A percentile compares a stretch with the other conserved stretches of the same genome.
phyloP scores from a whole-genome alignment of 2,329 filamentous ascomycete species.

The Ophiocordyceps robertsii region DNA sequence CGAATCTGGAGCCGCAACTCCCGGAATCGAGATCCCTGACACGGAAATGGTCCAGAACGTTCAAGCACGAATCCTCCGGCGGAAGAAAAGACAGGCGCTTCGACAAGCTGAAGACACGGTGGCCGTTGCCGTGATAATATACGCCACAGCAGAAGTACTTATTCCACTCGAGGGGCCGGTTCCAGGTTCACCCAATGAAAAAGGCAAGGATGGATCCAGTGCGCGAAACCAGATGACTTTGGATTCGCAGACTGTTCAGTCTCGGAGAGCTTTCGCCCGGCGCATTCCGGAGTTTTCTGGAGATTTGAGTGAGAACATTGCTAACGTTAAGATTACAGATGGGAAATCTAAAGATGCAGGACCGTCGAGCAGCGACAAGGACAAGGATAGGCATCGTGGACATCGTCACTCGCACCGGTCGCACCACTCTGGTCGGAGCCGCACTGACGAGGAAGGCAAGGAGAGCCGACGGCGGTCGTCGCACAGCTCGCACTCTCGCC shows the following conservation, averaged over 20 bases:
- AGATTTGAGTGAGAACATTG: slow-evolving; percentile 31
- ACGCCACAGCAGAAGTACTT: slow-evolving; percentile 34
- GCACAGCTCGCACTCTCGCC: slow-evolving; percentile 14
- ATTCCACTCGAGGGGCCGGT: slow-evolving; percentile 16
- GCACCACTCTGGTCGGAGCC: slow-evolving; percentile 15
- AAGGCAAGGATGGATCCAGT: slow-evolving; percentile 13
- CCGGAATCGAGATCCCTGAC: slow-evolving; percentile 32
- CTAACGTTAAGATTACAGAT: slow-evolving; percentile 41
- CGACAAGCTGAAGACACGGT: slow-evolving; percentile 36
- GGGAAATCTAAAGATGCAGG: slow-evolving; percentile 27
- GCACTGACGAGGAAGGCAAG: slow-evolving; percentile 16
- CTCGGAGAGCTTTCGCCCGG: slow-evolving; percentile 17
- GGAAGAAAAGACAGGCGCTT: slow-evolving; percentile 29
- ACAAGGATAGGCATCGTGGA: slow-evolving; percentile 25
- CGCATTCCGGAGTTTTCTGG: slow-evolving; percentile 20
- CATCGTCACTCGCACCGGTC: slow-evolving; percentile 26
- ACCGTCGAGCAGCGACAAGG: slow-evolving; percentile 22
- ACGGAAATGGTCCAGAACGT: slow-evolving; percentile 22
- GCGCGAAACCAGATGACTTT: slow-evolving; percentile 12
- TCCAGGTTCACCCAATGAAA: slow-evolving; percentile 4
- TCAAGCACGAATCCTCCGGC: slow-evolving; percentile 28
- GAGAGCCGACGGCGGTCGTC: slow-evolving; percentile 16
- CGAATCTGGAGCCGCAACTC: slow-evolving; percentile 22
- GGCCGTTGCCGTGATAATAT: slow-evolving; percentile 39
- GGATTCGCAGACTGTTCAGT: slow-evolving; percentile 11